Conservation (phyloP, 2,329 filamentous ascomycete species). For the Hymenoscyphus scutula region DNA sequence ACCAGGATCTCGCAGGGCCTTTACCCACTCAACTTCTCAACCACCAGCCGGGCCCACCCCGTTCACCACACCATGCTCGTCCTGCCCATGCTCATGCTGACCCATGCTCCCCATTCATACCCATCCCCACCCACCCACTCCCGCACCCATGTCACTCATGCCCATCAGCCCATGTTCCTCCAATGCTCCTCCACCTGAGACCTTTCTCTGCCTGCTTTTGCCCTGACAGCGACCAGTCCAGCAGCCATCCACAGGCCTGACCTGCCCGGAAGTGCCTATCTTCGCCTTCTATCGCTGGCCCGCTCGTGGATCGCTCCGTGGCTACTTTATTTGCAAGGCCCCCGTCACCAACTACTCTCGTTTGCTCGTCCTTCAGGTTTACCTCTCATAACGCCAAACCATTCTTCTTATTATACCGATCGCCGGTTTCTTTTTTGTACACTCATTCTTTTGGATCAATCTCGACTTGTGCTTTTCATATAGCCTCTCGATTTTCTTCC, state of each 20-base stretch:
- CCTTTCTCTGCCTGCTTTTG: constrained; percentile 5
- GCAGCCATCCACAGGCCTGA: constrained; percentile 19
- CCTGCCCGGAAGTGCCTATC: constrained; percentile 33
- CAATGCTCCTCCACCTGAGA: constrained; percentile 14
- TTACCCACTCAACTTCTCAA: background rate
- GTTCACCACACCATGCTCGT: constrained; percentile 1
- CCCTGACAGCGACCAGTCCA: constrained; percentile 2
- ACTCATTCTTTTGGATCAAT: constrained; percentile 35
- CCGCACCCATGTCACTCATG: constrained; percentile 16
- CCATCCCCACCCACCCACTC: constrained; percentile 11
- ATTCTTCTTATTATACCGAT: constrained; percentile 36
- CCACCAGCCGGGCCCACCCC: background rate
- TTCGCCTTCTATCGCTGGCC: constrained; percentile 33
- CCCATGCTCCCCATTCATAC: constrained; percentile 4
- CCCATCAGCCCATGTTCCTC: constrained; percentile 14
- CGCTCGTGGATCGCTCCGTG: constrained; percentile 32
- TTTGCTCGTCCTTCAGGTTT: constrained; percentile 33
- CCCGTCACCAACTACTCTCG: constrained; percentile 34
- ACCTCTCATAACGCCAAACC: constrained; percentile 27
- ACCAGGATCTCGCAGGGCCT: constrained; percentile 3
- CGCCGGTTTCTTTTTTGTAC: constrained; percentile 35
- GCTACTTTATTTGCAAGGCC: constrained; percentile 38
- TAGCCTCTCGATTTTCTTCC: constrained; percentile 36
- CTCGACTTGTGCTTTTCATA: constrained; percentile 36
- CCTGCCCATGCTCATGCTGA: constrained; percentile 3